A percentile compares a stretch with the other conserved stretches of the same genome.
Evolutionary conservation across 2,329 filamentous ascomycete species (phyloP).

Genomic region (Davidsoniella neocaledoniae): DNA sequence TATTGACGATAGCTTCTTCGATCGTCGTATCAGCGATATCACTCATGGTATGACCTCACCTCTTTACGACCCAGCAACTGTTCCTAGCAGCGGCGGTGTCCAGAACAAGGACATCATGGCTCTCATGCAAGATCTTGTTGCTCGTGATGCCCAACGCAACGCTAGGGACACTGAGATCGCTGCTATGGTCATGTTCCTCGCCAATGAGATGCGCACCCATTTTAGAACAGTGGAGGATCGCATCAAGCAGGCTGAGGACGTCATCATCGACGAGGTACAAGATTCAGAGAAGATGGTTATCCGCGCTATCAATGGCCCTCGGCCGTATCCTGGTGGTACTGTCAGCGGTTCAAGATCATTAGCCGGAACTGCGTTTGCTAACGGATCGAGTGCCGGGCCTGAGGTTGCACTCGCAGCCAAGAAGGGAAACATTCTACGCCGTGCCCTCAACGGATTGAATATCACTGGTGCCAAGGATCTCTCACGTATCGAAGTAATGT

Average conservation of each 20-base stretch:
- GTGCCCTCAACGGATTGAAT: slow-evolving; percentile 81
- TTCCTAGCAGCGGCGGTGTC: slow-evolving; percentile 60
- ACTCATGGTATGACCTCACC: slow-evolving; percentile 84
- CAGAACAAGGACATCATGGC: slow-evolving; percentile 94
- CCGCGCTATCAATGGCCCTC: slow-evolving; percentile 67
- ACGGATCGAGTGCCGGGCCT: slow-evolving; percentile 22
- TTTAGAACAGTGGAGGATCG: slow-evolving; percentile 92
- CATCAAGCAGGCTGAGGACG: slow-evolving; percentile 75
- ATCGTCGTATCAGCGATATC: slow-evolving; percentile 66
- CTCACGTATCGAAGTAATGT: slow-evolving; percentile 75
- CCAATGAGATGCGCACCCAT: slow-evolving; percentile 90
- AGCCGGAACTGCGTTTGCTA: slow-evolving; percentile 21
- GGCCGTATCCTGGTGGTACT: slow-evolving; percentile 54
- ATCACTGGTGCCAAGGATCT: slow-evolving; percentile 79
- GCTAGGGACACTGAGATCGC: slow-evolving; percentile 93
- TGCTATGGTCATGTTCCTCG: slow-evolving; percentile 80
- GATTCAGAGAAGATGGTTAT: slow-evolving; percentile 76
- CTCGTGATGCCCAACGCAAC: slow-evolving; percentile 89
- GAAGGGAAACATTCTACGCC: slow-evolving; percentile 83
- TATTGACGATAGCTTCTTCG: slow-evolving; percentile 51
- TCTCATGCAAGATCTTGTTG: slow-evolving; percentile 95
- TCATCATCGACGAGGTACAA: slow-evolving; percentile 74
- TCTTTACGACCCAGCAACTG: slow-evolving; percentile 75
- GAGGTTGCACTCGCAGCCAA: slow-evolving; percentile 47
- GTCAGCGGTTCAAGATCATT: slow-evolving; percentile 33